These are phyloP conservation scores for Rhizomucor pusillus DNA, from an alignment of 371 early-diverging fungal genomes.

Conservation along the genomic window DNA sequence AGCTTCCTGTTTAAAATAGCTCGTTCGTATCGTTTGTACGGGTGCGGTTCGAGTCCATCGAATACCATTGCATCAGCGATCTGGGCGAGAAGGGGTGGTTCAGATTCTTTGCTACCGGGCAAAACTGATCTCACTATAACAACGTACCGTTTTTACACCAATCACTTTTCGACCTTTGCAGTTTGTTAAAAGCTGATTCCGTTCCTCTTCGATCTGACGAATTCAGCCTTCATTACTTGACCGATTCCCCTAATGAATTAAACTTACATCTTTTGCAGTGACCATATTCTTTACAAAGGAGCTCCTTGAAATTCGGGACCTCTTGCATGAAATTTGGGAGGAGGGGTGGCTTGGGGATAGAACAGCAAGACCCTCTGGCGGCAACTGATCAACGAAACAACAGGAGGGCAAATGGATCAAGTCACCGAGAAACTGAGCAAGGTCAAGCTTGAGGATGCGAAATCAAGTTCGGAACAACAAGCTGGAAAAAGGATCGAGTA, in stretches of 20 bases:
- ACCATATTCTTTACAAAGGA: neutral
- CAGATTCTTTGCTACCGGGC: neutral
- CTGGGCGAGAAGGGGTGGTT: neutral
- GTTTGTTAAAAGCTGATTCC: neutral
- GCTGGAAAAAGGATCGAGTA: conserved; percentile 7
- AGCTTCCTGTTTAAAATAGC: neutral
- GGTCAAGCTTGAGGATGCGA: neutral
- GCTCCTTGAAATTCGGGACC: neutral
- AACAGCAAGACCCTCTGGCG: neutral
- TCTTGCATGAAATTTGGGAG: neutral
- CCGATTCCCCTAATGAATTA: neutral
- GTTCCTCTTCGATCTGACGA: neutral
- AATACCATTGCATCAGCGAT: neutral
- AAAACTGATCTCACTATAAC: neutral
- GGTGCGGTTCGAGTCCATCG: neutral
- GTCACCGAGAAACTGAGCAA: neutral
- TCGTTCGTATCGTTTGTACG: neutral
- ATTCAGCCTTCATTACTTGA: no score
- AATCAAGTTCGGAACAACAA: neutral
- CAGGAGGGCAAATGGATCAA: neutral
- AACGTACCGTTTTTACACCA: neutral
- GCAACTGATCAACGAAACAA: neutral
- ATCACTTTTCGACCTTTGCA: neutral
- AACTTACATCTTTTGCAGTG: neutral
- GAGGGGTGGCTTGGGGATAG: conserved; percentile 1